Evolutionary conservation across 805 yeast species (phyloP), one percentile per base, ranked within the genome.

Genomic region (Saccharomycopsis synnaedendra): DNA sequence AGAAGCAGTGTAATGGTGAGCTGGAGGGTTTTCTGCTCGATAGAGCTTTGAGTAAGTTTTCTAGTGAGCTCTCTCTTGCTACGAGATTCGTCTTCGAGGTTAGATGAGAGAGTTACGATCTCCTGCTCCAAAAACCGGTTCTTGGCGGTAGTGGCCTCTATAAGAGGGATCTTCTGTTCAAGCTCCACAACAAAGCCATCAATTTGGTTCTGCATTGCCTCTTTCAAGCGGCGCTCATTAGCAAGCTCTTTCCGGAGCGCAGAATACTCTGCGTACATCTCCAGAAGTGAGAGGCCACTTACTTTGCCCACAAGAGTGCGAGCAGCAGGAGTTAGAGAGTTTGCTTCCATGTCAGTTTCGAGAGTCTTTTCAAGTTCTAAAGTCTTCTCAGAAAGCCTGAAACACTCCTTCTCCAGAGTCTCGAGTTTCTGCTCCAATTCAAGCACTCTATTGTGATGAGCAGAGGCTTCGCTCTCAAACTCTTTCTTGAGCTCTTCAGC

Each of bases 121-220:
- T 77, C 79, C 51, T 70, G 60, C 67, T 85, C 78, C 56, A 83
- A 57, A 44, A 70, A 61, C 54, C 68, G 60, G 55, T 87, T 70
- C 63, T 75, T 75, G 47, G 74, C 76, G 63, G 71, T 79, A 56
- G 80, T 83, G 45, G 79, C 81, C 64, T 68, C 75, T 42, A 90
- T 72, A 3, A 81, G 67, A 0, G 97, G 97, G 47, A 85, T 79
- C 57, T 84, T 80, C 32, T 75, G 70, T 57, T 87, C 94, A 52
- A 89, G 67, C 61, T 88, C 96, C 19, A 71, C 69, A 33, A 88
- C 77, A 54, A 90, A 79, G 1, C 71, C 68, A 55, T 83, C 82
- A 49, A 89, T 68, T 61, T 86, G 90, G 35, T 68, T 62, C 47
- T 88, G 84, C 50, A 90, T 69, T 47, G 75, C 72, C 49, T 77